Evolutionary conservation across 495 filamentous ascomycete species (phyloP).

Genomic region (Annulohypoxylon maeteangense): DNA sequence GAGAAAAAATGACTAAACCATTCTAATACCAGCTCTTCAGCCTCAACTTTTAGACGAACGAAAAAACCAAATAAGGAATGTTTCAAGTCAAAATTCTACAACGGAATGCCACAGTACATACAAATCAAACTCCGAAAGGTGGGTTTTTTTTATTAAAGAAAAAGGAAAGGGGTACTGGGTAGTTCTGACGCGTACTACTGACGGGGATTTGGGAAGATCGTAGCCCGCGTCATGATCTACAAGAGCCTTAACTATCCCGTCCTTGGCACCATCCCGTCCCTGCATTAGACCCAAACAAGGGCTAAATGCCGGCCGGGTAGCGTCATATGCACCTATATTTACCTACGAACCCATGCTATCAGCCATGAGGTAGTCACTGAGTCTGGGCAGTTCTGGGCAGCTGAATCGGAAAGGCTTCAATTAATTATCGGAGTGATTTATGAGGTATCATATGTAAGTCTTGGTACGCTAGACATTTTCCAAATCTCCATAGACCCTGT

Average conservation of each 20-base stretch:
- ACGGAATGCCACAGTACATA: neutral
- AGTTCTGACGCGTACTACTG: conserved; percentile 23
- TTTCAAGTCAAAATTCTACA: conserved; percentile 6
- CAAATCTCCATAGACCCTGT: neutral
- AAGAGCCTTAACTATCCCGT: conserved; percentile 17
- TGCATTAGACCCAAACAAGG: conserved; percentile 16
- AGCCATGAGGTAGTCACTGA: neutral
- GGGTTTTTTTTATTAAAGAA: neutral
- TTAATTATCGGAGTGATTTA: neutral
- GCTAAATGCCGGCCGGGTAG: neutral
- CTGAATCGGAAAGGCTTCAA: neutral
- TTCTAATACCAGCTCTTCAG: conserved; percentile 20
- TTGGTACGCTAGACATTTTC: neutral
- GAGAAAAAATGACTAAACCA: conserved; percentile 21
- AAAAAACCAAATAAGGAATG: neutral
- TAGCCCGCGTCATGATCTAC: conserved; percentile 28
- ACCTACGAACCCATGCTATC: too few relatives aligned
- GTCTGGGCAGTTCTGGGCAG: neutral
- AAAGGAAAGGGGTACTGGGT: conserved; percentile 17
- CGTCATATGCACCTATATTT: conserved; percentile 6
- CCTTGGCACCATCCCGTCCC: conserved; percentile 21
- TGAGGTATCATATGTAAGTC: neutral
- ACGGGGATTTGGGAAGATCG: conserved; percentile 15
- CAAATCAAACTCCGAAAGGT: neutral
- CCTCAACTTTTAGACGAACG: neutral